Conservation (phyloP, 139 green algal genomes). For the Chlamydomonas asymmetrica region DNA sequence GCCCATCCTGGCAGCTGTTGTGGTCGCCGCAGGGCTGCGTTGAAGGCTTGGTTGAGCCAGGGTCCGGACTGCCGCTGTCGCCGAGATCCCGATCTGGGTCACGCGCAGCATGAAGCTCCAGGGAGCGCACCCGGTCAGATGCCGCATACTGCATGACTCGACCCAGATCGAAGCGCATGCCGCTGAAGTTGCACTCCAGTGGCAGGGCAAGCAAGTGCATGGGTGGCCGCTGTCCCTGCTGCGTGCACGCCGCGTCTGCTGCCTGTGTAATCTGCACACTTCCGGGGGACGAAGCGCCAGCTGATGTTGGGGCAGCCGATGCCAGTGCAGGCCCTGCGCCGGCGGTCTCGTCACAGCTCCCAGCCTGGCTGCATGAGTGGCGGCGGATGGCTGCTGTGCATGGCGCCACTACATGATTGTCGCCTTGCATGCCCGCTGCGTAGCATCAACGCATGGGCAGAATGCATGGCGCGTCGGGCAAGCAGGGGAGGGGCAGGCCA, state of each 20-base stretch:
- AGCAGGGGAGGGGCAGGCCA: no score
- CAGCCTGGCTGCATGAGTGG: neutral
- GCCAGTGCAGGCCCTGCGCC: no score
- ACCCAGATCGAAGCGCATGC: constrained; percentile 45
- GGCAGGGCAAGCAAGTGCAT: constrained; percentile 75
- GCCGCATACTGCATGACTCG: constrained; percentile 28
- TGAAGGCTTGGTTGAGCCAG: neutral
- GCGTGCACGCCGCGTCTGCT: neutral
- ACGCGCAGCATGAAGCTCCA: constrained; percentile 3
- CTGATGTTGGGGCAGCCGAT: no score
- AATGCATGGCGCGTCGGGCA: no score
- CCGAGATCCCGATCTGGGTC: neutral
- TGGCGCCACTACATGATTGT: no score
- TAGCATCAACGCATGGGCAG: no score
- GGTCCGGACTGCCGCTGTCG: neutral
- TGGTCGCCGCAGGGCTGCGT: neutral
- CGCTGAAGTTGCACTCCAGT: constrained; percentile 88
- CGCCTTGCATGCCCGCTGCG: neutral
- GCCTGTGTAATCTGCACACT: neutral
- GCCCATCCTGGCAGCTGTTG: constrained; percentile 1
- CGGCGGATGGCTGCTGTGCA: neutral
- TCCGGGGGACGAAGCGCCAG: no score
- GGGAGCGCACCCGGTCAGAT: neutral
- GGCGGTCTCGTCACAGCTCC: neutral
- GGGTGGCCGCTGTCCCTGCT: constrained; percentile 21